Percentiles rank a stretch among this genome's conserved stretches.
phyloP scores from a whole-genome alignment of 306 rosid genomes.

The Vicia faba region DNA sequence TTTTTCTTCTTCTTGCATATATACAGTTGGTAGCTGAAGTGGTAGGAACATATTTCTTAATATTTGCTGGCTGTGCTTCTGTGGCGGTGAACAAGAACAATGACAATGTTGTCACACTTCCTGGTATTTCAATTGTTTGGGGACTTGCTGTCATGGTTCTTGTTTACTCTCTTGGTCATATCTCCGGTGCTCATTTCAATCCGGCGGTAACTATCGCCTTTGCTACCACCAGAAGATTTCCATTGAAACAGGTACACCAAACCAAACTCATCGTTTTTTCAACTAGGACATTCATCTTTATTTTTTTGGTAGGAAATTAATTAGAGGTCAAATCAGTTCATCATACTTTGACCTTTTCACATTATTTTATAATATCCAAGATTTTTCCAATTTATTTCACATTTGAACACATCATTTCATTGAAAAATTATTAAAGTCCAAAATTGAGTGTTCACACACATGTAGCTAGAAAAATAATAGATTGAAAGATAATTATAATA shows the following conservation, averaged over 20 bases:
- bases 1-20: too few relatives aligned
- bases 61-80: constrained; percentile 78
- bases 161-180: constrained; percentile 79
- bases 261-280: constrained; percentile 13
- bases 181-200: constrained; percentile 92
- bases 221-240: constrained; percentile 66
- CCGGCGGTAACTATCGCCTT: constrained; percentile 91
- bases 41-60: constrained; percentile 77
- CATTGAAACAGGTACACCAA: constrained; percentile 67
- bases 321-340: constrained; percentile 23
- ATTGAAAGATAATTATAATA: neutral
- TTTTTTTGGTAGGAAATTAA: constrained; percentile 9
- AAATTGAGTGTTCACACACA: neutral
- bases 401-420: neutral
- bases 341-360: constrained; percentile 1
- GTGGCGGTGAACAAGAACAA: constrained; percentile 65
- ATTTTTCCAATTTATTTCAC: neutral
- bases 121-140: constrained; percentile 76
- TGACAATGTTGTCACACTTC: constrained; percentile 51
- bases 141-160: constrained; percentile 73
- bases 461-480: constrained; percentile 8
- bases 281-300: neutral
- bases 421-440: neutral
- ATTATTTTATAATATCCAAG: constrained; percentile 7
- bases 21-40: constrained; percentile 87